Conservation (phyloP, 2,329 filamentous ascomycete species). For the Aspergillus fischeri region DNA sequence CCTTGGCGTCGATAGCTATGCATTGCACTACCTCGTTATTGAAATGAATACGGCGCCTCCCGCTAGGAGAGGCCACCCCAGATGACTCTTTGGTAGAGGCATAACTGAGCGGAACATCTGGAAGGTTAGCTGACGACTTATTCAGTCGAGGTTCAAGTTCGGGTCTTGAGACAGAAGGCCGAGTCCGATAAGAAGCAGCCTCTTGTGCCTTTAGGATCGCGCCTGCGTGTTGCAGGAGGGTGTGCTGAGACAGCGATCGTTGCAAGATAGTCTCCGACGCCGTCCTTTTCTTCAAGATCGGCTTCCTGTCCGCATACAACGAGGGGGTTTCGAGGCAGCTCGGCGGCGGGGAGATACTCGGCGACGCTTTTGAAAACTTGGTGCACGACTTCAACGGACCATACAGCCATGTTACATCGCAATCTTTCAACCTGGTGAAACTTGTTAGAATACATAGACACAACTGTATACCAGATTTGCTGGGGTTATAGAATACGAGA, state of each 20-base stretch:
- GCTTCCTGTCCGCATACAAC: slow-evolving; percentile 74
- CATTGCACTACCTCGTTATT: slow-evolving; percentile 95
- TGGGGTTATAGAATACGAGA: not conserved
- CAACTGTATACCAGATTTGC: not conserved
- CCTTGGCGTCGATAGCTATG: slow-evolving; percentile 85
- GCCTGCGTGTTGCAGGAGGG: slow-evolving; percentile 82
- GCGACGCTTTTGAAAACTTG: slow-evolving; percentile 48
- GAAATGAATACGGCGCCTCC: slow-evolving; percentile 86
- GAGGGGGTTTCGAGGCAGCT: slow-evolving; percentile 57
- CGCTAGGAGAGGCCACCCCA: slow-evolving; percentile 60
- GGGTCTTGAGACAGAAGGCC: slow-evolving; percentile 55
- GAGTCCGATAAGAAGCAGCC: slow-evolving; percentile 53
- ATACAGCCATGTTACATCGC: slow-evolving; percentile 96
- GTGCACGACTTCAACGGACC: slow-evolving; percentile 78
- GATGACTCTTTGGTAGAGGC: slow-evolving; percentile 55
- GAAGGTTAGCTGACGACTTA: slow-evolving; percentile 17
- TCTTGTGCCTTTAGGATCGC: slow-evolving; percentile 81
- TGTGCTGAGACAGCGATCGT: slow-evolving; percentile 80
- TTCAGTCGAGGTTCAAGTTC: slow-evolving; percentile 61
- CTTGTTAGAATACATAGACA: slow-evolving; percentile 7
- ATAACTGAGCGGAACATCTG: not conserved
- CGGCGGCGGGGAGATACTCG: slow-evolving; percentile 45
- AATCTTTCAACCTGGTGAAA: slow-evolving; percentile 80
- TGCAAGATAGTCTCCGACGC: slow-evolving; percentile 96
- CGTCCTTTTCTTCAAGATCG: slow-evolving; percentile 92